These are phyloP conservation scores for Ophiostoma piceae DNA, from an alignment of 2,329 filamentous ascomycete genomes.

Conservation along the genomic window DNA sequence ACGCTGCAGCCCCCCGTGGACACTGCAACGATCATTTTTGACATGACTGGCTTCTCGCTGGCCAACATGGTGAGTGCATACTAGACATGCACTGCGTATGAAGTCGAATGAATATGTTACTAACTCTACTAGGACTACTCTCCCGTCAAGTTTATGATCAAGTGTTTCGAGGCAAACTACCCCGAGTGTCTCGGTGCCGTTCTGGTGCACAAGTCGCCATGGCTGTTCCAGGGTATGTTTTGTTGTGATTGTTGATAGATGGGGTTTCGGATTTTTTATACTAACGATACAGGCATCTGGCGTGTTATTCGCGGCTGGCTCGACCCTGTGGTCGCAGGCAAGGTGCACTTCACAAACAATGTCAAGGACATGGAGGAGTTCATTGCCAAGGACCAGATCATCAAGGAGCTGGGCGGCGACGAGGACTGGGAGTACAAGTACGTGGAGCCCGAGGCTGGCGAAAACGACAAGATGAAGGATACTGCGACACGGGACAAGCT, in stretches of 20 bases:
- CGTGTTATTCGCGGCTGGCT: conserved; percentile 93
- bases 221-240: conserved; percentile 80
- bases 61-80: conserved; percentile 77
- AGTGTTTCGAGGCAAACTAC: conserved; percentile 98
- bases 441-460: conserved; percentile 65
- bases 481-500: conserved; percentile 58
- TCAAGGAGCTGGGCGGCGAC: conserved; percentile 77
- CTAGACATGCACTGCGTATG: neutral
- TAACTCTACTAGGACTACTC: conserved; percentile 64
- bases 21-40: conserved; percentile 55
- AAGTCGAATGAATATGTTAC: neutral
- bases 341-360: conserved; percentile 88
- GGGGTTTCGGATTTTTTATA: neutral
- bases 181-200: conserved; percentile 87
- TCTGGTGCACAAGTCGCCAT: conserved; percentile 91
- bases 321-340: conserved; percentile 89
- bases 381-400: conserved; percentile 64
- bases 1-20: conserved; percentile 74
- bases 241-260: neutral
- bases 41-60: conserved; percentile 60
- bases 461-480: conserved; percentile 72
- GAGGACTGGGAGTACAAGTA: conserved; percentile 84
- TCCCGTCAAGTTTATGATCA: conserved; percentile 98
- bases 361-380: conserved; percentile 72
- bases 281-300: conserved; percentile 66